Percentiles rank a stretch among this genome's conserved stretches.
phyloP scores from a whole-genome alignment of 192 early-diverging fungal species.

The Gorgonomyces haynaldii region DNA sequence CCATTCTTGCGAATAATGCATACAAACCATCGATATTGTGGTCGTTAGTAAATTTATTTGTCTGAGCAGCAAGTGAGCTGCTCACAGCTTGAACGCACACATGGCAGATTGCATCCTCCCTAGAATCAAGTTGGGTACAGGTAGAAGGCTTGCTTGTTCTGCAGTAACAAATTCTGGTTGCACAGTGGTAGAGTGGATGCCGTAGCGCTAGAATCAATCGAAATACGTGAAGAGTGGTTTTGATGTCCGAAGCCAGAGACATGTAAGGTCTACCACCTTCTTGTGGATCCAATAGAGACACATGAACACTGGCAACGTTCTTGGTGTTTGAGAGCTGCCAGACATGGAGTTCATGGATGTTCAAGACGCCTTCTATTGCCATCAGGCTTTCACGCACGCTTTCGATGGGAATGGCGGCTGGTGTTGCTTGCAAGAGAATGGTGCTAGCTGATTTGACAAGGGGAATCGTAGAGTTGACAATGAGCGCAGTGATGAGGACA shows the following conservation, averaged over 20 bases:
- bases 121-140: no score
- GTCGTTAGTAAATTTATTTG: no score
- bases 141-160: no score
- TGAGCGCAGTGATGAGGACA: conserved; percentile 48
- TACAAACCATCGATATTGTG: no score
- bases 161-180: conserved; percentile 91
- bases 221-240: conserved; percentile 57
- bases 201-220: conserved; percentile 23
- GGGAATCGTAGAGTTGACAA: conserved; percentile 47
- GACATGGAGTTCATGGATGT: conserved; percentile 84
- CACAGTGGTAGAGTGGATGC: conserved; percentile 80
- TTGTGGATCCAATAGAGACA: conserved; percentile 43
- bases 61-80: no score
- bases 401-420: conserved; percentile 51
- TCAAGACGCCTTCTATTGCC: conserved; percentile 53
- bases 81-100: no score
- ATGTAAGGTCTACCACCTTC: conserved; percentile 37
- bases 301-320: conserved; percentile 72
- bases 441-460: conserved; percentile 57
- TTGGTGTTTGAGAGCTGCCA: conserved; percentile 84
- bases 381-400: conserved; percentile 36
- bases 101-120: no score
- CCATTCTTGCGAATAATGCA: no score
- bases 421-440: conserved; percentile 76
- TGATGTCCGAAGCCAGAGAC: conserved; percentile 56